Conservation (phyloP, 2,329 filamentous ascomycete species). For the Diplocarpon rosae region DNA sequence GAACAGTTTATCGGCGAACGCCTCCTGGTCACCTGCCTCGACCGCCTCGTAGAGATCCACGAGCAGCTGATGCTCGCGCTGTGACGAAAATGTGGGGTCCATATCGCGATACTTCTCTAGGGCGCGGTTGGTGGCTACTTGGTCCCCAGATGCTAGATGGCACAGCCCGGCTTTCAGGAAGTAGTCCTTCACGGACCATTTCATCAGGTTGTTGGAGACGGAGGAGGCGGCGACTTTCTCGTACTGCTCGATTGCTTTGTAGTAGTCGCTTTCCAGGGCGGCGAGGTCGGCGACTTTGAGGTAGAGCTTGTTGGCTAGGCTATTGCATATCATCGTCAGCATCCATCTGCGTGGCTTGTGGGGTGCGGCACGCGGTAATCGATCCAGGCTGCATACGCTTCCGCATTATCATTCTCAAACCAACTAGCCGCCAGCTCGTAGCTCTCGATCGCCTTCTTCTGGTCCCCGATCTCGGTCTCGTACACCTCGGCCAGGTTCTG, state of each 20-base stretch:
- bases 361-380: background rate
- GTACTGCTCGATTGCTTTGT: constrained; percentile 69
- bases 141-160: constrained; percentile 63
- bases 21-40: constrained; percentile 67
- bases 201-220: constrained; percentile 85
- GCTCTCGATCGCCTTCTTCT: constrained; percentile 65
- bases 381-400: constrained; percentile 47
- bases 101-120: constrained; percentile 73
- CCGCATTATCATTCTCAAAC: constrained; percentile 80
- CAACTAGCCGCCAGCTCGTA: constrained; percentile 81
- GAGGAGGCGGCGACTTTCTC: constrained; percentile 71
- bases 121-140: constrained; percentile 68
- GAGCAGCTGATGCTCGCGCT: constrained; percentile 73
- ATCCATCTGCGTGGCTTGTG: background rate
- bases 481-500: constrained; percentile 80
- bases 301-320: constrained; percentile 85
- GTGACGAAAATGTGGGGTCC: constrained; percentile 64
- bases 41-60: constrained; percentile 65
- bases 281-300: constrained; percentile 85
- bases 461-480: constrained; percentile 70
- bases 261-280: constrained; percentile 73
- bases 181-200: constrained; percentile 91
- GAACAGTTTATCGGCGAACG: constrained; percentile 76
- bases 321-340: constrained; percentile 27
- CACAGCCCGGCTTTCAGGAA: constrained; percentile 90